Percentiles rank a stretch among this genome's conserved stretches.
These are phyloP conservation scores for Athelia psychrophila DNA, from an alignment of 1,284 basidiomycete species.

Conservation along the genomic window DNA sequence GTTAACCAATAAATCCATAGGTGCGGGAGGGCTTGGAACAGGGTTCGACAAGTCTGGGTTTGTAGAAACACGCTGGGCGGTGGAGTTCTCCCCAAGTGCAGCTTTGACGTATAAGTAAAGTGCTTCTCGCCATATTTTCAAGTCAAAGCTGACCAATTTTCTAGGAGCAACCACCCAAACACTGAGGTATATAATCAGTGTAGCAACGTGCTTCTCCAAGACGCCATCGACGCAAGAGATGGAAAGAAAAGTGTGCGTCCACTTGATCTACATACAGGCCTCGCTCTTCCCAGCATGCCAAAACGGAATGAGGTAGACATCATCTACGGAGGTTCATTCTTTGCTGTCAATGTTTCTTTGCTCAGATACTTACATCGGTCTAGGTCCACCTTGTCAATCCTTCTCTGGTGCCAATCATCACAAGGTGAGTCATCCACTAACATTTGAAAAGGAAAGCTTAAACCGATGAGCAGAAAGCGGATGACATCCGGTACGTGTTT, in stretches of 20 bases:
- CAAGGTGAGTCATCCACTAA: conserved; percentile 37
- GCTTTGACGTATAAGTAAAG: conserved; percentile 56
- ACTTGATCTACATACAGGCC: conserved; percentile 29
- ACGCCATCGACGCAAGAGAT: conserved; percentile 47
- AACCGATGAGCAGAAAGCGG: conserved; percentile 38
- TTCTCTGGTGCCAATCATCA: conserved; percentile 61
- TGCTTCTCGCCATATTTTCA: not conserved
- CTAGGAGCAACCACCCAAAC: conserved; percentile 55
- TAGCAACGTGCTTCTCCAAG: conserved; percentile 53
- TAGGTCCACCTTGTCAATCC: conserved; percentile 71
- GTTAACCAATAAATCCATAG: conserved; percentile 27
- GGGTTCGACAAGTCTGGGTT: conserved; percentile 57
- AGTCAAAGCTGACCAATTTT: conserved; percentile 5
- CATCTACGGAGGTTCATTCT: conserved; percentile 59
- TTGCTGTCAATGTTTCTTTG: not conserved
- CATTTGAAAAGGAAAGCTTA: conserved; percentile 4
- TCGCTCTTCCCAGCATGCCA: conserved; percentile 46
- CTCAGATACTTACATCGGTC: conserved; percentile 2
- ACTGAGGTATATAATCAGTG: conserved; percentile 63
- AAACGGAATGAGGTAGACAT: conserved; percentile 61
- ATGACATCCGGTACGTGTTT: conserved; percentile 52
- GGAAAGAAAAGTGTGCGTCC: conserved; percentile 37
- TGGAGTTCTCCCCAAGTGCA: conserved; percentile 62
- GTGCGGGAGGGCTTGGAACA: conserved; percentile 68
- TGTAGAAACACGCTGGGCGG: conserved; percentile 62